phyloP scores from a whole-genome alignment of 2,329 filamentous ascomycete species.

The Botrytis deweyae region DNA sequence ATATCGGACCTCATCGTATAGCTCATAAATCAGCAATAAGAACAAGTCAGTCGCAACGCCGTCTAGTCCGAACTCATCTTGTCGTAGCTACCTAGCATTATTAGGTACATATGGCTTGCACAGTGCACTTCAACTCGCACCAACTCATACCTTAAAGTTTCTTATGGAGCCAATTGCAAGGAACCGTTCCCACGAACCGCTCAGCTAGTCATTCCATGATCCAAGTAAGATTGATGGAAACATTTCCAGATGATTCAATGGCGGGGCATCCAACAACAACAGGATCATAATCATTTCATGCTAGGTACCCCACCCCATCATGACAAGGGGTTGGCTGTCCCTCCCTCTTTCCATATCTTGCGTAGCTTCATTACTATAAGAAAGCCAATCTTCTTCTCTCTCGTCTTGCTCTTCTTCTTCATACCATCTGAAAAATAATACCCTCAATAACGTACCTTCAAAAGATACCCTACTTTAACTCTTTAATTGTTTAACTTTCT shows the following conservation, averaged over 20 bases:
- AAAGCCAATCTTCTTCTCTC: background rate
- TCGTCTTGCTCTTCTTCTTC: background rate
- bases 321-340: background rate
- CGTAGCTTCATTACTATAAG: background rate
- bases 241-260: constrained; percentile 3
- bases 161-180: constrained; percentile 9
- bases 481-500: background rate
- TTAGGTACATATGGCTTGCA: background rate
- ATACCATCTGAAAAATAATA: constrained; percentile 2
- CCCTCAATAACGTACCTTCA: background rate
- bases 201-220: background rate
- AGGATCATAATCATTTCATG: constrained; percentile 4
- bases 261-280: constrained; percentile 12
- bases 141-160: background rate
- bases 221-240: background rate
- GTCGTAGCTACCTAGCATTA: background rate
- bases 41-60: background rate
- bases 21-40: background rate
- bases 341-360: constrained; percentile 14
- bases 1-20: background rate
- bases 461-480: background rate
- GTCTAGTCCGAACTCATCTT: constrained; percentile 2
- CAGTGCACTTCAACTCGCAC: background rate
- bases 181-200: background rate
- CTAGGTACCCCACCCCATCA: constrained; percentile 10